phyloP scores from a whole-genome alignment of 768 basidiomycete species.

The Trametopsis cervina region DNA sequence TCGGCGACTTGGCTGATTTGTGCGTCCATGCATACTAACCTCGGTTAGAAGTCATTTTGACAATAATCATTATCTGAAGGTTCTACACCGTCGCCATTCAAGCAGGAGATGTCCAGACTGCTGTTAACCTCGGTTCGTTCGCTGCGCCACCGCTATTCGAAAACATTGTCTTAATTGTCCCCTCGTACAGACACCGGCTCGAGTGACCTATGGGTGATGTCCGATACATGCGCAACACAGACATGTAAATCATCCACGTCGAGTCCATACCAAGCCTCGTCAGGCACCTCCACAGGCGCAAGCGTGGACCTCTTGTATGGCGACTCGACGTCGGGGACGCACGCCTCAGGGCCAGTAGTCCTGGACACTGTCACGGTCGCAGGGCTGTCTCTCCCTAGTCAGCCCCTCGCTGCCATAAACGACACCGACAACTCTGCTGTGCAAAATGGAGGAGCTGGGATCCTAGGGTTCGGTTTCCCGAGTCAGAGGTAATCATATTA shows the following conservation, averaged over 20 bases:
- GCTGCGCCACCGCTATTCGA: background rate
- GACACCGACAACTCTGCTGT: conserved; percentile 64
- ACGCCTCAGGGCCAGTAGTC: conserved; percentile 61
- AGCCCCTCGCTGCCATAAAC: conserved; percentile 63
- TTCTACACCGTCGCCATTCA: conserved; percentile 57
- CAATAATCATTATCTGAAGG: no score
- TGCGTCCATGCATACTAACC: conserved; percentile 26
- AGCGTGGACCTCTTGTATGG: conserved; percentile 54
- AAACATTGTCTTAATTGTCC: background rate
- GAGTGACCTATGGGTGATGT: conserved; percentile 71
- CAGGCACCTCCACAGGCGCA: conserved; percentile 41
- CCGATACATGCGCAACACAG: conserved; percentile 41
- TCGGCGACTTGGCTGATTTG: conserved; percentile 63
- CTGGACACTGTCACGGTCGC: conserved; percentile 51
- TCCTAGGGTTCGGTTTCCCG: conserved; percentile 73
- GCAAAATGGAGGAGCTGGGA: conserved; percentile 54
- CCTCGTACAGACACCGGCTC: conserved; percentile 60
- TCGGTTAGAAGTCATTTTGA: no score
- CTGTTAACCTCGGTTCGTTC: conserved; percentile 57
- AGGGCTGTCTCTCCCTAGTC: conserved; percentile 40
- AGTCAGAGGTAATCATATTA: conserved; percentile 46
- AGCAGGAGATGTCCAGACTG: conserved; percentile 44
- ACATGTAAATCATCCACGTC: conserved; percentile 31
- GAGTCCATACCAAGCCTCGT: conserved; percentile 40
- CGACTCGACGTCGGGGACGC: conserved; percentile 64